Evolutionary conservation across 2,329 filamentous ascomycete genomes (phyloP), one percentile per base, ranked within the genome.

Genomic region (Cryphonectria radicalis): DNA sequence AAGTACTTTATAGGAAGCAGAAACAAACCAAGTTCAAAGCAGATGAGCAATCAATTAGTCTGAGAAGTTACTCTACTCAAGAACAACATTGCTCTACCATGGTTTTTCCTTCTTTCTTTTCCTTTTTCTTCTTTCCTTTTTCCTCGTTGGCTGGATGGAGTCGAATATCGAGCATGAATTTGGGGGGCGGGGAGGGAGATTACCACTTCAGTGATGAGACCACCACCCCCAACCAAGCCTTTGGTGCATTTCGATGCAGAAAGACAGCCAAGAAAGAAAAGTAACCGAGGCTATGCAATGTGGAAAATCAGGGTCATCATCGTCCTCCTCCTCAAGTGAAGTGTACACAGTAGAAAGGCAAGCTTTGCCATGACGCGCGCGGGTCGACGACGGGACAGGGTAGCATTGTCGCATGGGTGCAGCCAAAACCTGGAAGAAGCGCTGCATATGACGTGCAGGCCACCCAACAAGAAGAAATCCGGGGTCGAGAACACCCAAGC

Each of bases 371-470:
- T 59, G 55, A 32, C 55, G 28, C 55, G 25, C 55, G 13, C 55
- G 28, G 55, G 55, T 59, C 55, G 11, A 57, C 25, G 55, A 32
- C 14, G 55, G 55, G 14, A 28, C 11, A 53, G 46, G 8, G 43
- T 55, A 57, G 53, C 40, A 22, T 67, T 35, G 57, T 35, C 37
- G 62, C 11, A 32, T 64, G 22, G 43, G 46, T 59, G 53, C 28
- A 42, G 55, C 57, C 66, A 65, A 65, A 69, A 71, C 70, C 70
- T 68, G 67, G 62, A 69, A 71, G 70, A 60, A 67, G 70, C 70
- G 40, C 59, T 50, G 70, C 19, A 60, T 10, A 69, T 69, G 70
- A 71, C 70, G 67, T 69, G 66, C 62, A 63, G 63, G 19, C 28
- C 37, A 3, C 19, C 55, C 70, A 60, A 42, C 46, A 63, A 40